Percentiles rank a stretch among this genome's conserved stretches.
Evolutionary conservation across 176 grass and related monocot genomes (phyloP).

Genomic region (Pontederia paniculata): DNA sequence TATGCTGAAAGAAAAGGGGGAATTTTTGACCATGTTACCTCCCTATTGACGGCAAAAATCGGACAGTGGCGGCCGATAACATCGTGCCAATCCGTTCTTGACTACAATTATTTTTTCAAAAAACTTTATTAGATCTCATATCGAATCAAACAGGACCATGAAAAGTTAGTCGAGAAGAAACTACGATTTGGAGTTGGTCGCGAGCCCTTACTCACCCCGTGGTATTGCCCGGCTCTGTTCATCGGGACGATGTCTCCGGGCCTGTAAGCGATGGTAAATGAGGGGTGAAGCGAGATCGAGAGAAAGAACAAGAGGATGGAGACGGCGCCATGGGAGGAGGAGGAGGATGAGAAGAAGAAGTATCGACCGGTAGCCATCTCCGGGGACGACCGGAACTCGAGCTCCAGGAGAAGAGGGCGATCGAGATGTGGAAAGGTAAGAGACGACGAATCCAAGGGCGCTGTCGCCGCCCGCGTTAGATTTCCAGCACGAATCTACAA

Average conservation of each 20-base stretch:
- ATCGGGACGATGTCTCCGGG: constrained; percentile 84
- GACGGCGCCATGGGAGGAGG: constrained; percentile 13
- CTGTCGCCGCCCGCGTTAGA: too few relatives aligned
- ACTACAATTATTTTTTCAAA: constrained; percentile 31
- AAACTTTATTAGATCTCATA: constrained; percentile 35
- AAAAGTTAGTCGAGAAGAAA: not conserved
- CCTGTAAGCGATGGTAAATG: constrained; percentile 36
- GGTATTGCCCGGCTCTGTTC: constrained; percentile 84
- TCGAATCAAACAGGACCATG: not conserved
- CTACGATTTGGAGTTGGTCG: not conserved
- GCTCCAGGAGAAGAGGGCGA: too few relatives aligned
- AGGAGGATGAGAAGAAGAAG: too few relatives aligned
- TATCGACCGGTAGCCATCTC: constrained; percentile 38
- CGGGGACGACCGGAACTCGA: not conserved
- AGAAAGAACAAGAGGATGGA: not conserved
- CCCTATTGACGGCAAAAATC: constrained; percentile 72
- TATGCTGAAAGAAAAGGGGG: not conserved
- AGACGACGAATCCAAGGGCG: too few relatives aligned
- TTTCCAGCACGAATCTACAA: too few relatives aligned
- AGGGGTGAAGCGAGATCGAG: constrained; percentile 24
- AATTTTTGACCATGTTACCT: constrained; percentile 37
- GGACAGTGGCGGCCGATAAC: constrained; percentile 90
- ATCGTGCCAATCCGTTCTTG: constrained; percentile 73
- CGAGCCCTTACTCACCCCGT: constrained; percentile 37
- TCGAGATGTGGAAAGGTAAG: too few relatives aligned